Percentiles rank a stretch among this genome's conserved stretches.
Conservation (phyloP, 1,284 basidiomycete genomes). For the Ustilago tritici region DNA sequence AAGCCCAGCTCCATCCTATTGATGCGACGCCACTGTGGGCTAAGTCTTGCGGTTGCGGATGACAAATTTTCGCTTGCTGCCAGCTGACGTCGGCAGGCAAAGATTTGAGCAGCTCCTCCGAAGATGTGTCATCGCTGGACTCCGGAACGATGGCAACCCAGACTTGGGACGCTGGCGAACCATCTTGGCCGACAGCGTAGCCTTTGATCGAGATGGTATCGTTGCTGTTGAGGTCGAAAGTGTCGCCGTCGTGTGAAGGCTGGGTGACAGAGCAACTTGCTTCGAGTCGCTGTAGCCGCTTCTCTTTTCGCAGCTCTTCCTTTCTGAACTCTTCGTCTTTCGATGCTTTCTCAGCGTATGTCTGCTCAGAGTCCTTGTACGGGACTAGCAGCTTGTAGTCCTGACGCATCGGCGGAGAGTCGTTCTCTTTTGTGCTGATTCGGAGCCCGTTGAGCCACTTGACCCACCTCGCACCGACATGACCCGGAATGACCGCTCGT, state of each 20-base stretch:
- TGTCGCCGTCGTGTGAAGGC: slow-evolving; percentile 17
- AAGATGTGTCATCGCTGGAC: neutral
- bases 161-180: slow-evolving; percentile 27
- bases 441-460: slow-evolving; percentile 77
- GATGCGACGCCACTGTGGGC: slow-evolving; percentile 1
- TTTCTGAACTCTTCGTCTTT: slow-evolving; percentile 25
- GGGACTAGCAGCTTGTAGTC: slow-evolving; percentile 38
- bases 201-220: slow-evolving; percentile 28
- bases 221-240: neutral
- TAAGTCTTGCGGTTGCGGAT: neutral
- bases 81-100: slow-evolving; percentile 23
- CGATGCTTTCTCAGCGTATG: slow-evolving; percentile 21
- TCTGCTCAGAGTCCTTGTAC: slow-evolving; percentile 73
- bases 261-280: slow-evolving; percentile 40
- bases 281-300: slow-evolving; percentile 43
- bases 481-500: slow-evolving; percentile 77
- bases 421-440: slow-evolving; percentile 20
- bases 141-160: slow-evolving; percentile 25
- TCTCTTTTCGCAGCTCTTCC: slow-evolving; percentile 8
- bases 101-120: slow-evolving; percentile 27
- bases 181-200: slow-evolving; percentile 51
- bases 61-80: slow-evolving; percentile 24
- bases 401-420: slow-evolving; percentile 37
- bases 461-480: slow-evolving; percentile 80
- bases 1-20: slow-evolving; percentile 47